Evolutionary conservation across 1,284 basidiomycete genomes (phyloP).

Genomic region (Ustilago tritici): DNA sequence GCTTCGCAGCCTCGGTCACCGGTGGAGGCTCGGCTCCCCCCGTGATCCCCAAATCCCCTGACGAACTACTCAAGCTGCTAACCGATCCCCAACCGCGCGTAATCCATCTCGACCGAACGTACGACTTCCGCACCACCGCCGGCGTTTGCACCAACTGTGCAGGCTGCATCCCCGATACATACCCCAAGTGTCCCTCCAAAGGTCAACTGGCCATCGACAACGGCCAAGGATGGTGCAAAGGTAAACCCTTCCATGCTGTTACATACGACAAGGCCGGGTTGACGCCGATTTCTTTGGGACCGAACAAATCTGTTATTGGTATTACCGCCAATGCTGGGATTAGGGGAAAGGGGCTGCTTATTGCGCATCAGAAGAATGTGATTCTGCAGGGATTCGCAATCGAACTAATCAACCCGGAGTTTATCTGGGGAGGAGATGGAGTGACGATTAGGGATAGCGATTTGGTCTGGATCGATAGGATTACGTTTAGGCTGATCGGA

Average conservation of each 20-base stretch:
- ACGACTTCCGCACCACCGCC: conserved; percentile 66
- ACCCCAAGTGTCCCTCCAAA: conserved; percentile 65
- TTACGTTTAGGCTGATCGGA: conserved; percentile 54
- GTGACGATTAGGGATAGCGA: conserved; percentile 44
- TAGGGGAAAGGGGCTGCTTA: conserved; percentile 56
- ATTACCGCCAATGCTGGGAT: conserved; percentile 65
- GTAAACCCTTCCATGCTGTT: conserved; percentile 19
- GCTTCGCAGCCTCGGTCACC: conserved; percentile 68
- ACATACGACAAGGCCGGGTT: conserved; percentile 59
- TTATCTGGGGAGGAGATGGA: conserved; percentile 62
- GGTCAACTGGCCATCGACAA: conserved; percentile 69
- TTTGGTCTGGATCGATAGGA: conserved; percentile 58
- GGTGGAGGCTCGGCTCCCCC: conserved; percentile 69
- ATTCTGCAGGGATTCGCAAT: conserved; percentile 70
- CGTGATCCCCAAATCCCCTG: conserved; percentile 64
- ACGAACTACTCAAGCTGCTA: conserved; percentile 68
- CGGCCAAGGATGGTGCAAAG: conserved; percentile 67
- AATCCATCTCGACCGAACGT: conserved; percentile 68
- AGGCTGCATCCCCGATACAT: conserved; percentile 44
- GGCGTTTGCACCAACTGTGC: conserved; percentile 62
- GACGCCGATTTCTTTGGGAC: conserved; percentile 6
- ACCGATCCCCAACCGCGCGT: conserved; percentile 66
- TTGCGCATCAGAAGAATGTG: conserved; percentile 60
- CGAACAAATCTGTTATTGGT: conserved; percentile 36
- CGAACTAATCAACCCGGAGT: conserved; percentile 39